Evolutionary conservation across 1,284 basidiomycete species (phyloP), one percentile per base, ranked within the genome.

Genomic region (Porodaedalea pini): DNA sequence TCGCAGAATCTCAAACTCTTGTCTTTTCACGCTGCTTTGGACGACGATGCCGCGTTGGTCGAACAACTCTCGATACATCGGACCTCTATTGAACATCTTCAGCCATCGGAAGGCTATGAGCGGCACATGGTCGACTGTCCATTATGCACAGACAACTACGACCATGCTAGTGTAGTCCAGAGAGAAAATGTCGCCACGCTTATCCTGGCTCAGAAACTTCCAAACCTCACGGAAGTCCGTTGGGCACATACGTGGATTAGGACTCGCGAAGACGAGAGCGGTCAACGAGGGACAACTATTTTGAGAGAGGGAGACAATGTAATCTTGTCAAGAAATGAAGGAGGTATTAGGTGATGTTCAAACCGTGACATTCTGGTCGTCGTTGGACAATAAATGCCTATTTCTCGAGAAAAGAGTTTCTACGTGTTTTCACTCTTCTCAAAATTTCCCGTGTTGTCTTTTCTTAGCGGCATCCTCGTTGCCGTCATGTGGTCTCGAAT

Each of bases 51-150:
- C 23, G 19, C 21, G 19, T 53, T 53, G 7, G 13, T 27, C 13
- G 17, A 19, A 13, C 51, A 48, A 43, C 29, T 10, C 23, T 4
- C n/a, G 10, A 32, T 27, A 15, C 57, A 58, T 31, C 25, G 13
- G 10, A 31, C 21, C 3, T 58, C 51, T n/a, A 6, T 58, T n/a
- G 34, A 39, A 11, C 57, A 58, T 13, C 29, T 58, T 23, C 15
- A 34, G 37, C 57, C 57, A 8, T 58, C 57, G 17, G 57, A 58
- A 49, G 57, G 57, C 4, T 53, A 43, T 37, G 41, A 48, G 31
- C 40, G 57, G 4, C 34, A 58, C 36, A 48, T 44, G 8, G 44
- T 43, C 2, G 44, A 54, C 21, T 58, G 57, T 27, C 51, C 57
- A n/a, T n/a, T 58, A 36, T 58, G 57, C 36, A 52, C 23, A 25